Percentiles rank a stretch among this genome's conserved stretches.
phyloP scores from a whole-genome alignment of 805 yeast genomes.

The Ogataea trehaloabstinens region DNA sequence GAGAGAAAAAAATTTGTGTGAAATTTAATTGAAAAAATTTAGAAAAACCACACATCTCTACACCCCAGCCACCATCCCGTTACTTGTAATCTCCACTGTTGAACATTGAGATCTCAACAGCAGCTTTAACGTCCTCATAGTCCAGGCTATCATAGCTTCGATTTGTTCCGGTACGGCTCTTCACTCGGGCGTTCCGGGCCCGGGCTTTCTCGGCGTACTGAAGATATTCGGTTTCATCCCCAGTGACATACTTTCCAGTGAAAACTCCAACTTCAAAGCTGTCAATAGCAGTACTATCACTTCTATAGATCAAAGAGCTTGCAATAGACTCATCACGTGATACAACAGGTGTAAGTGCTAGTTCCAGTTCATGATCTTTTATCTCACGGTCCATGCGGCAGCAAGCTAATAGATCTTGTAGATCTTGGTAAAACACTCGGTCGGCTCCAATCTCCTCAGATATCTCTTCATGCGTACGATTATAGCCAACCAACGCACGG shows the following conservation, averaged over 20 bases:
- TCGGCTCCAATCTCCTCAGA: constrained; percentile 85
- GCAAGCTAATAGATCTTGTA: constrained; percentile 80
- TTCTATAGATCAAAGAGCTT: constrained; percentile 24
- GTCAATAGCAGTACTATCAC: constrained; percentile 36
- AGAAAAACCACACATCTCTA: too few relatives aligned
- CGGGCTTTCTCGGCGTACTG: constrained; percentile 80
- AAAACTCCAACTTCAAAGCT: constrained; percentile 95
- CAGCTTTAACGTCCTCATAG: constrained; percentile 73
- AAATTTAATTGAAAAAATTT: too few relatives aligned
- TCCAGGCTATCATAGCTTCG: constrained; percentile 33
- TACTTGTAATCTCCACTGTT: constrained; percentile 50
- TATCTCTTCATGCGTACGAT: constrained; percentile 71
- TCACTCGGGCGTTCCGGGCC: constrained; percentile 66
- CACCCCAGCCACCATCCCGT: neutral
- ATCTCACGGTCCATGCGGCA: constrained; percentile 44
- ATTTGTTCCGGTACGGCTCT: constrained; percentile 39
- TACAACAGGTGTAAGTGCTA: constrained; percentile 35
- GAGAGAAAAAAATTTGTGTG: too few relatives aligned
- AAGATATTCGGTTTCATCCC: constrained; percentile 79
- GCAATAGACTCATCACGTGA: constrained; percentile 30
- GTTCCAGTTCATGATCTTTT: constrained; percentile 31
- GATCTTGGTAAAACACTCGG: constrained; percentile 80
- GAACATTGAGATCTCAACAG: constrained; percentile 57
- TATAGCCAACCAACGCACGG: constrained; percentile 86
- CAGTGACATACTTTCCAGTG: constrained; percentile 93